Evolutionary conservation across 2,329 filamentous ascomycete genomes (phyloP).

Genomic region (Leptographium flavum): DNA sequence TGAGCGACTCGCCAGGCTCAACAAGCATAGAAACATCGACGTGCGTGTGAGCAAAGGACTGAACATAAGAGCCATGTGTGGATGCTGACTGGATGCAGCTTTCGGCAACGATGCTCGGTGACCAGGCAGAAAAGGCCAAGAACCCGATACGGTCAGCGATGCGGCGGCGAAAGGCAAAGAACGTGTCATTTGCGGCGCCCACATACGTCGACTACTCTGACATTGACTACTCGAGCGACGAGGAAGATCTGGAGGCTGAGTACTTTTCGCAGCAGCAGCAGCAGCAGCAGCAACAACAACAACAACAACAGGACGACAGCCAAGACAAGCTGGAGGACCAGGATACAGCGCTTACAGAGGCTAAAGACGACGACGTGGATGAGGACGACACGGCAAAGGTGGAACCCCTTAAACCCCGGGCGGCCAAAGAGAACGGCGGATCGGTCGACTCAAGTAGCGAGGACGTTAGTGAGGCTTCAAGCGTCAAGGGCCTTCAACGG

Average conservation of each 20-base stretch:
- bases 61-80: not conserved
- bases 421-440: constrained; percentile 23
- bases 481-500: constrained; percentile 18
- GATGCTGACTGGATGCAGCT: constrained; percentile 27
- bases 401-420: constrained; percentile 37
- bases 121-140: constrained; percentile 61
- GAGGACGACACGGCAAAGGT: constrained; percentile 40
- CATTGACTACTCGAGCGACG: constrained; percentile 69
- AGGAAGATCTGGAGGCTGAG: constrained; percentile 41
- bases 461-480: constrained; percentile 16
- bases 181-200: constrained; percentile 69
- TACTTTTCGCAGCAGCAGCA: constrained; percentile 18
- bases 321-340: constrained; percentile 14
- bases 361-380: constrained; percentile 15
- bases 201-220: constrained; percentile 84
- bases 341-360: constrained; percentile 13
- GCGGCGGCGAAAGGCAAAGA: constrained; percentile 68
- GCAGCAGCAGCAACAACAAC: constrained; percentile 13
- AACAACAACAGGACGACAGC: constrained; percentile 11
- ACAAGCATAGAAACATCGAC: constrained; percentile 97
- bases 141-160: constrained; percentile 76
- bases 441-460: constrained; percentile 18
- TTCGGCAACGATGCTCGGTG: constrained; percentile 47
- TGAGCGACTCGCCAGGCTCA: constrained; percentile 79
- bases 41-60: constrained; percentile 33